Base-by-base conservation (phyloP, 2,329 filamentous ascomycete species). In the Pseudocercospora pini-densiflorae region DNA sequence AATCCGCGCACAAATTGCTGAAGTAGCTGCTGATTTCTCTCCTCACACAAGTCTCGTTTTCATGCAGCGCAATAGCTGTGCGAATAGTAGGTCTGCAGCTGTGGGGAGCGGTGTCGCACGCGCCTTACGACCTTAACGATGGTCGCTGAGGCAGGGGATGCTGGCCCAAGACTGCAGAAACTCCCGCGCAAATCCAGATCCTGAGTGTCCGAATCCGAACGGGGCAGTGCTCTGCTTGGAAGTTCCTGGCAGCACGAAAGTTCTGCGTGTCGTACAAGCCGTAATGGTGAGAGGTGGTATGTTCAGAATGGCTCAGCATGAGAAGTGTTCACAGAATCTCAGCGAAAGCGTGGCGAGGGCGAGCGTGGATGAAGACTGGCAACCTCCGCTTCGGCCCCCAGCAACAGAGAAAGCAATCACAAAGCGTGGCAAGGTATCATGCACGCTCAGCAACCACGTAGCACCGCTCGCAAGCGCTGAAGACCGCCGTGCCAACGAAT, bases 391-490 rank as follows among this genome's bases (percentile, higher is more conserved):
- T n/a, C 27, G 29, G 27, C 24, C 53, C 53, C 31, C 51, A 57
- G 53, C 53, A 57, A 36, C 53, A 29, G 31, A 33, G 43, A 16
- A 63, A 63, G 61, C 61, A 58, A 63, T 63, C 61, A 63, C 61
- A 59, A 27, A 16, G 55, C 55, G 31, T 58, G 29, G 31, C 55
- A 19, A 21, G 31, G 31, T 58, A 36, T 43, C 29, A 58, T 40
- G 55, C 55, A 43, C 31, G 33, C 53, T 55, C 55, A 36, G 40
- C 62, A 54, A 64, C 62, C 61, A 64, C 62, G 62, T 64, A 51
- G 55, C 62, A 58, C 55, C 55, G 55, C 55, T 58, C 55, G 31
- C 31, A 58, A 58, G 55, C 55, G 31, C 55, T 33, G 55, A 58
- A 58, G 31, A 36, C 55, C 55, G 51, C 51, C 51, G 51, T 55